Base-by-base conservation (phyloP, 1,139 yeast genomes). In the Suhomyces bolitotheri region DNA sequence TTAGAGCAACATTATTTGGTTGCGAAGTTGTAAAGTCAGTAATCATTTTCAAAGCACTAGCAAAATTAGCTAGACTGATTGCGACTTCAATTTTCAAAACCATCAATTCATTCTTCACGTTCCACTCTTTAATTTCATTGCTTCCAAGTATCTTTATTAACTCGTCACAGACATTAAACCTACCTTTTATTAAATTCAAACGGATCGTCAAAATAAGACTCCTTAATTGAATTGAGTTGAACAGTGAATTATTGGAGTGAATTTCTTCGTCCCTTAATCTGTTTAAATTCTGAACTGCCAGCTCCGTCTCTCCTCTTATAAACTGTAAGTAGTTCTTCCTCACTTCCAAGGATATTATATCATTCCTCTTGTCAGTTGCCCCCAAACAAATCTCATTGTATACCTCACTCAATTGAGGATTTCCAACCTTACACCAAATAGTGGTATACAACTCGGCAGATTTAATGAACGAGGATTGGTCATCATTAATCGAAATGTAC, bases 371-470 rank as follows among this genome's bases (percentile, higher is more conserved):
- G 6, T 32, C 43, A 0, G 69, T 56, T 17, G 61, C 53, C 1
- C 54, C 66, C 13, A 65, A 33, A 0, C 80, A 76, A 14, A 77
- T 56, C 2, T 68, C 71, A 14, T 63, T 57, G 49, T 78, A 78
- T 1, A 71, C 53, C 9, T 67, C 66, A 21, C 79, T 63, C 25
- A 80, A 52, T 5, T 61, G 54, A 2, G 65, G 63, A 36, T 64
- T 63, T 0, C 85, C 85, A 7, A 72, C 61, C 40, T 78, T 58
- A 16, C 60, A 49, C 84, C 85, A 80, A 20, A 75, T 61, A 1
- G 73, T 54, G 1, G 78, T 64, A 3, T 62, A 60, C 41, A 76
- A 49, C 29, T 71, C 77, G 37, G 75, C 65, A 13, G 74, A 65
- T 32, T 70, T 68, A 8, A 72, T 62, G 42, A 79, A 76, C 1